phyloP scores from a whole-genome alignment of 208 protist genomes.

The Leishmania major region DNA sequence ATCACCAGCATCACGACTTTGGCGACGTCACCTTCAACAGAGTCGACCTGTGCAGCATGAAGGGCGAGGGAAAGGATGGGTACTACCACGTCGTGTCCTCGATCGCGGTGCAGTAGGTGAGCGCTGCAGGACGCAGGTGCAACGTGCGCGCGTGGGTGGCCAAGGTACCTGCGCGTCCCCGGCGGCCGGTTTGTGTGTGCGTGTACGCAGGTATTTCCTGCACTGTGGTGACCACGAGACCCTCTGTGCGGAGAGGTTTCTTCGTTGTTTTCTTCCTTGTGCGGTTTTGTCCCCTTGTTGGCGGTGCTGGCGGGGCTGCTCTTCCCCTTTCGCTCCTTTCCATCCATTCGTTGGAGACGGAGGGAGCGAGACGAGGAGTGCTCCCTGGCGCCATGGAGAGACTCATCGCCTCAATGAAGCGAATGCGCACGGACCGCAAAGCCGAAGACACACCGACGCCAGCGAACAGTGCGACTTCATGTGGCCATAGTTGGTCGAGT shows the following conservation, averaged over 20 bases:
- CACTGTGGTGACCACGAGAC: neutral
- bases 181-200: neutral
- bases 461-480: no score
- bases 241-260: slow-evolving; percentile 6
- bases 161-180: neutral
- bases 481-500: neutral
- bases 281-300: neutral
- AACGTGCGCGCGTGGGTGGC: neutral
- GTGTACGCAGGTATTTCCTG: neutral
- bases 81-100: slow-evolving; percentile 77
- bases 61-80: slow-evolving; percentile 42
- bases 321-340: neutral
- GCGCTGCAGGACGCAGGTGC: neutral
- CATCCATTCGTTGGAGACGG: neutral
- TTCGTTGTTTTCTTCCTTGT: slow-evolving; percentile 2
- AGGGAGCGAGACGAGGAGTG: neutral
- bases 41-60: slow-evolving; percentile 81
- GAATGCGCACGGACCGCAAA: neutral
- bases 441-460: neutral
- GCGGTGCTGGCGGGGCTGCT: neutral
- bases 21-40: slow-evolving; percentile 77
- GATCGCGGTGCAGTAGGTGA: slow-evolving; percentile 3
- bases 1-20: slow-evolving; percentile 84
- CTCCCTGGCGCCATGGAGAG: neutral
- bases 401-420: neutral